These are phyloP conservation scores for Trichosporon sp. DNA, from an alignment of 1,284 basidiomycete species.

Conservation along the genomic window DNA sequence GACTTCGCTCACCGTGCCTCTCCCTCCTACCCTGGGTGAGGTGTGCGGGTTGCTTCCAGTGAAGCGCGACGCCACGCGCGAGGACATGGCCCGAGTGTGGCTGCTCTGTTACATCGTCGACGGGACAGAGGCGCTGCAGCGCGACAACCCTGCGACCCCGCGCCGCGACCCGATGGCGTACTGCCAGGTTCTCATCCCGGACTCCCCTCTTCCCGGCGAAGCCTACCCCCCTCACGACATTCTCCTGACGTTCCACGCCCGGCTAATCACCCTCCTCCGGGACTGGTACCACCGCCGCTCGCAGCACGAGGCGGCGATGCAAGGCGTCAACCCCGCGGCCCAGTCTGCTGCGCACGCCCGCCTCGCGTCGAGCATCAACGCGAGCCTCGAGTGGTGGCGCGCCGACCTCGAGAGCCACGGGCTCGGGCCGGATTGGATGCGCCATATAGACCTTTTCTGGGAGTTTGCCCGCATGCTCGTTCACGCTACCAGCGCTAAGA, in stretches of 20 bases:
- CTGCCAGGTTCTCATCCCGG: constrained; percentile 25
- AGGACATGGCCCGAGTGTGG: constrained; percentile 42
- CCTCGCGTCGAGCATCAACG: constrained; percentile 26
- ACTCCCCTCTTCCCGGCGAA: constrained; percentile 17
- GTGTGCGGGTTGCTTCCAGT: constrained; percentile 32
- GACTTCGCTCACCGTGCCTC: constrained; percentile 18
- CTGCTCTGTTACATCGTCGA: constrained; percentile 43
- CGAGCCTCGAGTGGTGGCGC: constrained; percentile 31
- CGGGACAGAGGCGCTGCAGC: constrained; percentile 30
- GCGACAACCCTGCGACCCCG: constrained; percentile 18
- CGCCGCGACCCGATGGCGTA: constrained; percentile 26
- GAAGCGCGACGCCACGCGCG: constrained; percentile 29
- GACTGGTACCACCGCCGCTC: constrained; percentile 27
- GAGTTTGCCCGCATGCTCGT: constrained; percentile 35
- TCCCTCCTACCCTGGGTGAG: constrained; percentile 30
- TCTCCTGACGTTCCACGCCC: constrained; percentile 37
- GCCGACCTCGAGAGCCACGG: constrained; percentile 23
- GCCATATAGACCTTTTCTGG: constrained; percentile 32
- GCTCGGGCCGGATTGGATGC: constrained; percentile 13
- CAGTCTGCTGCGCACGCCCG: constrained; percentile 8
- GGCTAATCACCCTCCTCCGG: constrained; percentile 33
- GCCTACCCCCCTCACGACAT: constrained; percentile 27
- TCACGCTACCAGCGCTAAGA: constrained; percentile 27
- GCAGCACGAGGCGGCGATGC: constrained; percentile 10
- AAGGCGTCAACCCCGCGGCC: not conserved